Conservation (phyloP, 2,329 filamentous ascomycete species). For the Neonectria ditissima region DNA sequence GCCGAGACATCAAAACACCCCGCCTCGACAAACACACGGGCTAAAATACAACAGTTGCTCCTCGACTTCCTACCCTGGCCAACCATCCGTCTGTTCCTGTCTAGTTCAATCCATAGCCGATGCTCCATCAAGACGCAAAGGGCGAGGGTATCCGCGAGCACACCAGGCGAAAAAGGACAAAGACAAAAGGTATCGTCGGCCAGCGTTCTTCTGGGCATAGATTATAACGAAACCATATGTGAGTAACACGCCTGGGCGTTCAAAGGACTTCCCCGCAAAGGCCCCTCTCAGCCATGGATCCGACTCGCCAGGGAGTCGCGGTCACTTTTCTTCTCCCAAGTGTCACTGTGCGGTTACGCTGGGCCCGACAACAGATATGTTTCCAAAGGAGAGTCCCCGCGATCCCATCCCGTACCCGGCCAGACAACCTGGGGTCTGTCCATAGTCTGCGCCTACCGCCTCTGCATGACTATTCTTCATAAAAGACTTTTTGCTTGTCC, state of each 20-base stretch:
- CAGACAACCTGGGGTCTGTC: slow-evolving; percentile 39
- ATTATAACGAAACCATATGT: slow-evolving; percentile 47
- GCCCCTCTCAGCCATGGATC: slow-evolving; percentile 24
- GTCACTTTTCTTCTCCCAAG: slow-evolving; percentile 38
- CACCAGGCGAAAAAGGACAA: slow-evolving; percentile 42
- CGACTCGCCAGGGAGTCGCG: slow-evolving; percentile 36
- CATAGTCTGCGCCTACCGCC: slow-evolving; percentile 50
- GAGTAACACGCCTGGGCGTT: slow-evolving; percentile 39
- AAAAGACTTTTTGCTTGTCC: slow-evolving; percentile 51
- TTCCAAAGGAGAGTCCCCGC: slow-evolving; percentile 26
- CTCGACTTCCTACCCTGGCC: slow-evolving; percentile 43
- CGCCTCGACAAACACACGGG: slow-evolving; percentile 49
- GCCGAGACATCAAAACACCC: slow-evolving; percentile 50
- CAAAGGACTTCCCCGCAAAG: slow-evolving; percentile 32
- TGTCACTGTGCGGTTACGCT: slow-evolving; percentile 24
- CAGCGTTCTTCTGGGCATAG: slow-evolving; percentile 39
- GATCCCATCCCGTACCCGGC: slow-evolving; percentile 26
- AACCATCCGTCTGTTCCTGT: slow-evolving; percentile 50
- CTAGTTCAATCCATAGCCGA: slow-evolving; percentile 48
- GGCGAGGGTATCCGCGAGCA: slow-evolving; percentile 45
- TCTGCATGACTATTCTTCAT: slow-evolving; percentile 52
- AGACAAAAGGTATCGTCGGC: slow-evolving; percentile 32
- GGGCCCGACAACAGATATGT: slow-evolving; percentile 22
- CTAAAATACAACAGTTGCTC: slow-evolving; percentile 56
- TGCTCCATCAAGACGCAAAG: slow-evolving; percentile 48